Evolutionary conservation across 306 rosid species (phyloP).

Genomic region (Dryas octopetala): DNA sequence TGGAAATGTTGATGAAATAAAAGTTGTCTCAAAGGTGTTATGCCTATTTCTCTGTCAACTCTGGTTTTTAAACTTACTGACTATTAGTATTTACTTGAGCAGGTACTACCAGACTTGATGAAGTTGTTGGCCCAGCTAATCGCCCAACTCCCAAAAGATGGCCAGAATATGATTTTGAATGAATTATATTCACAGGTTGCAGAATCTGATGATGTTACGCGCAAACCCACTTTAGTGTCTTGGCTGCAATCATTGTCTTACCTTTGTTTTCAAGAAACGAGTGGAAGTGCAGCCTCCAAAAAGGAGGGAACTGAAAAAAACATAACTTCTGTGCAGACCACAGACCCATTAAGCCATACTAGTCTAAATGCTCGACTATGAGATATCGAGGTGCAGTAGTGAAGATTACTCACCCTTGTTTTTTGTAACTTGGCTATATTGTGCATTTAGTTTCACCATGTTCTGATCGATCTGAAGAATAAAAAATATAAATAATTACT

Average conservation of each 20-base stretch:
- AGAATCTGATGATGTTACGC: constrained; percentile 83
- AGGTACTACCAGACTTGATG: constrained; percentile 92
- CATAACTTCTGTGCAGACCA: constrained; percentile 19
- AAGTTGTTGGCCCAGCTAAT: constrained; percentile 71
- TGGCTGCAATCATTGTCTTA: constrained; percentile 94
- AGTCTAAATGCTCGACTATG: constrained; percentile 57
- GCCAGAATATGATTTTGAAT: constrained; percentile 64
- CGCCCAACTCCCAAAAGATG: constrained; percentile 60
- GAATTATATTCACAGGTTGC: constrained; percentile 86
- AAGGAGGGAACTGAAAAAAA: constrained; percentile 31
- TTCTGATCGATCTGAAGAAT: too few species aligned
- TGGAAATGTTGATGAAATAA: constrained; percentile 3
- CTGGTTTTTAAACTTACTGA: constrained; percentile 14
- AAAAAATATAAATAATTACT: background rate
- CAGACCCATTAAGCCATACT: constrained; percentile 35
- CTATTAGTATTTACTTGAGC: constrained; percentile 13
- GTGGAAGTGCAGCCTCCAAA: constrained; percentile 32
- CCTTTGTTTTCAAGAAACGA: constrained; percentile 55
- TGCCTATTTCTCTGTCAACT: background rate
- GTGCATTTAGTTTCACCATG: too few species aligned
- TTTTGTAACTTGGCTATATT: background rate
- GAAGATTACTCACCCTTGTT: background rate
- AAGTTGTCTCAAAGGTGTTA: constrained; percentile 6
- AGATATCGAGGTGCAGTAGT: constrained; percentile 28
- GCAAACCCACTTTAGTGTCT: constrained; percentile 81